Evolutionary conservation across 2,329 filamentous ascomycete genomes (phyloP), one percentile per base, ranked within the genome.

Genomic region (Neocatenulostroma microsporum): DNA sequence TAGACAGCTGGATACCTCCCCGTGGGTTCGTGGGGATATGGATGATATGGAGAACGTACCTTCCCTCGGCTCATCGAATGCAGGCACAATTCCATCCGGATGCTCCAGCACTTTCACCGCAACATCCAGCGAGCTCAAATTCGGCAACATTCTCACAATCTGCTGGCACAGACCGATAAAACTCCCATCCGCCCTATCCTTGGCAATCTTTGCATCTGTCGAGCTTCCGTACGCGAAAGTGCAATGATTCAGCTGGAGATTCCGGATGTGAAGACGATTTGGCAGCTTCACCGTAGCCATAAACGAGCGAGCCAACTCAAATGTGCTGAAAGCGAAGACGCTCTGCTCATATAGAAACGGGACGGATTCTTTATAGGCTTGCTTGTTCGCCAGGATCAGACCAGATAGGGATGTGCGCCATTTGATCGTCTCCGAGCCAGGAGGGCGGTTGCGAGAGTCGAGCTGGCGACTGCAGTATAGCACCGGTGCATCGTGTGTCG

Each of bases 11-110:
- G n/a, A n/a, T n/a, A n/a, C n/a, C n/a, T n/a, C n/a, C n/a, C n/a
- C n/a, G n/a, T n/a, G n/a, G n/a, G n/a, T n/a, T n/a, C n/a, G n/a
- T n/a, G n/a, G n/a, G n/a, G n/a, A n/a, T n/a, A n/a, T n/a, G n/a
- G n/a, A n/a, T n/a, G n/a, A n/a, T n/a, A n/a, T n/a, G n/a, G n/a
- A n/a, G n/a, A n/a, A 23, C 9, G 21, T 24, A 9, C 18, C 15
- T 14, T 15, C 18, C 6, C n/a, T n/a, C 18, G 11, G 21, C 6
- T 35, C 33, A 9, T 8, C 21, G 13, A 17, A 35, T 8, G 9
- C 9, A 7, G 33, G 33, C 10, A 35, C 33, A 17, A 35, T 35
- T n/a, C 18, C 11, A 23, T 27, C 17, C 5, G 33, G 33, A 11
- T 15, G 24, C 14, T 35, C 24, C n/a, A 9, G 15, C 8, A 27